A percentile compares a stretch with the other conserved stretches of the same genome.
phyloP scores from a whole-genome alignment of 2,329 filamentous ascomycete species.

The Pseudogymnoascus sp. region DNA sequence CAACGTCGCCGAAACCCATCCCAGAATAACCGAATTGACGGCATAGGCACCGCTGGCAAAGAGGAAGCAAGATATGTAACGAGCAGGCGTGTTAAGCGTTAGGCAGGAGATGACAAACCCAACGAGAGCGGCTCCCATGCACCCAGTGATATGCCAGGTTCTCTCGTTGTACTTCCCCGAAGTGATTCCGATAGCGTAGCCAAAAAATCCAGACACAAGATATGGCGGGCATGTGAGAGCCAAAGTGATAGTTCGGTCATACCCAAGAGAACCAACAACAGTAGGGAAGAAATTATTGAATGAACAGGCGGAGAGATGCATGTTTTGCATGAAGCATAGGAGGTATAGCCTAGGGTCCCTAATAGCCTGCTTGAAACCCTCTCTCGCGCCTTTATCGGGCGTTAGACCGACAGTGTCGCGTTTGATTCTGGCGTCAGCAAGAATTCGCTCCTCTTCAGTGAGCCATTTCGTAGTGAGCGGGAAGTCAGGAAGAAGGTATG shows the following conservation, averaged over 20 bases:
- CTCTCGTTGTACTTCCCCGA: conserved; percentile 30
- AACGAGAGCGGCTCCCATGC: conserved; percentile 27
- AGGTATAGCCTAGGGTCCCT: conserved; percentile 34
- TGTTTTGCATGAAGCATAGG: conserved; percentile 41
- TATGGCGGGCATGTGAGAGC: conserved; percentile 35
- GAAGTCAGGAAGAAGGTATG: conserved; percentile 34
- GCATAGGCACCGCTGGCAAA: conserved; percentile 30
- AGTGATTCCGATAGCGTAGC: conserved; percentile 20
- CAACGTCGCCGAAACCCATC: conserved; percentile 23
- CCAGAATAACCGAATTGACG: conserved; percentile 28
- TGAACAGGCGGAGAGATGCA: conserved; percentile 38
- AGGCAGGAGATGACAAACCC: conserved; percentile 29
- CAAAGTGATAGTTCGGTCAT: conserved; percentile 39
- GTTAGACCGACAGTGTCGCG: conserved; percentile 40
- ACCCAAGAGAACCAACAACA: conserved; percentile 41
- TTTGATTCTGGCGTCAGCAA: conserved; percentile 39
- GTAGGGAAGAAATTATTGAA: conserved; percentile 42
- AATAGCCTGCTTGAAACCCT: conserved; percentile 35
- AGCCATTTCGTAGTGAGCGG: conserved; percentile 36
- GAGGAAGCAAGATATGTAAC: conserved; percentile 31
- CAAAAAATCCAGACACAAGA: conserved; percentile 22
- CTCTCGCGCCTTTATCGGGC: conserved; percentile 37
- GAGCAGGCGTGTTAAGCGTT: conserved; percentile 27
- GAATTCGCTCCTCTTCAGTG: conserved; percentile 33
- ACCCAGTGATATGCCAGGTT: conserved; percentile 30